These are phyloP conservation scores for Detonula confervacea DNA, from an alignment of 352 stramenopile genomes.

Conservation along the genomic window DNA sequence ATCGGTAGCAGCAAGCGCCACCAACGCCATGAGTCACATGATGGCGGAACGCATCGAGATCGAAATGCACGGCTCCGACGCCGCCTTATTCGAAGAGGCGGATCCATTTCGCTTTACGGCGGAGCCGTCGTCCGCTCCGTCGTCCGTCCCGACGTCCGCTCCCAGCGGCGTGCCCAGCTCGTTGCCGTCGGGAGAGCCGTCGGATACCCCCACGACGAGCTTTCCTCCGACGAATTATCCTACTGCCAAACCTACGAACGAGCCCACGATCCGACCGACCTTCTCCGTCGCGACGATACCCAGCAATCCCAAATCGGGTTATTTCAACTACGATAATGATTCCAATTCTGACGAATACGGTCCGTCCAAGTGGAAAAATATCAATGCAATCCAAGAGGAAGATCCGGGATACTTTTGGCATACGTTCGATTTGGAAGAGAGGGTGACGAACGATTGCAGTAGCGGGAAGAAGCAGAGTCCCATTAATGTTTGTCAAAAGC, in stretches of 20 bases:
- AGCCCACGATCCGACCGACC: constrained; percentile 16
- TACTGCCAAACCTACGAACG: constrained; percentile 8
- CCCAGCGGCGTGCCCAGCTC: constrained; percentile 15
- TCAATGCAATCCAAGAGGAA: constrained; percentile 20
- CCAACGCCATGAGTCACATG: constrained; percentile 25
- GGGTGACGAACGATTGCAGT: constrained; percentile 20
- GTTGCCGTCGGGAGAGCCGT: constrained; percentile 15
- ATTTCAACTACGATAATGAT: constrained; percentile 53
- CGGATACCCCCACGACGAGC: not conserved
- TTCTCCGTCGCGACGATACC: constrained; percentile 19
- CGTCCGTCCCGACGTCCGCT: constrained; percentile 10
- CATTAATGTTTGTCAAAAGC: constrained; percentile 69
- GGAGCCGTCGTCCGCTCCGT: constrained; percentile 29
- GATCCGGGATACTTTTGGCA: constrained; percentile 43
- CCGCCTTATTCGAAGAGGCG: constrained; percentile 36
- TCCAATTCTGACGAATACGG: constrained; percentile 24
- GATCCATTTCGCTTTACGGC: constrained; percentile 41
- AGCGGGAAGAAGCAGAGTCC: constrained; percentile 65
- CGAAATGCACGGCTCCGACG: constrained; percentile 21
- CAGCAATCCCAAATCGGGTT: constrained; percentile 18
- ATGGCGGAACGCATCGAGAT: constrained; percentile 19
- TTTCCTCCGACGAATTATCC: not conserved
- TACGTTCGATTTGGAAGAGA: constrained; percentile 40
- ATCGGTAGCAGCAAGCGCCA: not conserved
- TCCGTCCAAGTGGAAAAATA: constrained; percentile 31